Evolutionary conservation across 2,329 filamentous ascomycete genomes (phyloP).

Genomic region (Acephala macrosclerotiorum): DNA sequence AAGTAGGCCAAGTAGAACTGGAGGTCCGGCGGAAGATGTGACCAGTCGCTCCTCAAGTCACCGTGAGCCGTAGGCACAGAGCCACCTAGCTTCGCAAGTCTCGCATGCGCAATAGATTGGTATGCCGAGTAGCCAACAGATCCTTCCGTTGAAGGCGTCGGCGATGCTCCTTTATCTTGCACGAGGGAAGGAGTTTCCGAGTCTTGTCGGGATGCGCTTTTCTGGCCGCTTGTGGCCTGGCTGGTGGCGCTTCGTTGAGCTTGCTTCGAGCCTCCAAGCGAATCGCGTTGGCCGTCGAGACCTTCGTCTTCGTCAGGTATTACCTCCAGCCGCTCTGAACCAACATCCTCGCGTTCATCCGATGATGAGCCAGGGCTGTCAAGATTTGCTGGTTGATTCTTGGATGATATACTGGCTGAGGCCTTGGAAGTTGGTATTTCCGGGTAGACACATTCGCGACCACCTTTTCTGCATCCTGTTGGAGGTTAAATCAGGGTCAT

Average conservation of each 20-base stretch:
- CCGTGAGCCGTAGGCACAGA: conserved; percentile 37
- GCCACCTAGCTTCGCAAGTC: conserved; percentile 25
- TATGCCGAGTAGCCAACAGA: conserved; percentile 40
- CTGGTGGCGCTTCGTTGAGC: conserved; percentile 49
- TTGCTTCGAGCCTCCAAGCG: conserved; percentile 37
- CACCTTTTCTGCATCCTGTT: conserved; percentile 87
- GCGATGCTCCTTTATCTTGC: conserved; percentile 59
- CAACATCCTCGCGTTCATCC: conserved; percentile 57
- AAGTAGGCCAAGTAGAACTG: conserved; percentile 83
- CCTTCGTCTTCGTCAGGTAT: conserved; percentile 63
- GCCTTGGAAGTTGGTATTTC: conserved; percentile 61
- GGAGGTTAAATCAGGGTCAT: conserved; percentile 30
- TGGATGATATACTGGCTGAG: conserved; percentile 22
- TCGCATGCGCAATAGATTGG: conserved; percentile 23
- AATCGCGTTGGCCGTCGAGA: conserved; percentile 29
- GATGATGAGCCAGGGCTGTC: conserved; percentile 59
- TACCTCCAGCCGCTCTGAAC: conserved; percentile 56
- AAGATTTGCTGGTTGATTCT: conserved; percentile 46
- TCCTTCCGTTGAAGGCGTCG: conserved; percentile 56
- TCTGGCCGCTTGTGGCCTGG: conserved; percentile 48
- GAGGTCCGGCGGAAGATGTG: conserved; percentile 71
- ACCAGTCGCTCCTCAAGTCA: conserved; percentile 53
- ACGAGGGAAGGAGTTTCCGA: conserved; percentile 63
- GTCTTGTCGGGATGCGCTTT: conserved; percentile 50
- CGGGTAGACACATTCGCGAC: conserved; percentile 89